Conservation (phyloP, 495 filamentous ascomycete genomes). For the Pyrenopolyporus hunteri region DNA sequence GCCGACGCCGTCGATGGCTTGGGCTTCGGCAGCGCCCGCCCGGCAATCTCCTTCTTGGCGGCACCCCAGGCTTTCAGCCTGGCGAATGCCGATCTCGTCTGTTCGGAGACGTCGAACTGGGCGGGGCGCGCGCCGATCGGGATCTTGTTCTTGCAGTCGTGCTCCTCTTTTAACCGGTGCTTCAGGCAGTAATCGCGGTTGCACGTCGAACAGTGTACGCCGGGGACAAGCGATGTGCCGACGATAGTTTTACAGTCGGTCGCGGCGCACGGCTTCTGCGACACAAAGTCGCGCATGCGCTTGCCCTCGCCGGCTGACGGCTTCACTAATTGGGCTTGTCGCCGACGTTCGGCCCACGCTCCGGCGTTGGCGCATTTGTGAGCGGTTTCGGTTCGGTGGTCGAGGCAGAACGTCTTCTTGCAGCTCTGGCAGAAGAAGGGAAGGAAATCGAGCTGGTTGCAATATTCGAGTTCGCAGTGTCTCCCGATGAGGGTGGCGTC, state of each 20-base stretch:
- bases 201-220: conserved; percentile 80
- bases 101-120: conserved; percentile 48
- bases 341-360: conserved; percentile 78
- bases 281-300: conserved; percentile 51
- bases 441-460: conserved; percentile 94
- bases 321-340: conserved; percentile 59
- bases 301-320: conserved; percentile 53
- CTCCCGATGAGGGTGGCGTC: conserved; percentile 85
- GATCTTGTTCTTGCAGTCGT: conserved; percentile 73
- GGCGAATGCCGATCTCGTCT: conserved; percentile 71
- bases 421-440: conserved; percentile 95
- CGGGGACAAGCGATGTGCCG: conserved; percentile 77
- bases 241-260: conserved; percentile 82
- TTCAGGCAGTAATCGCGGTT: conserved; percentile 89
- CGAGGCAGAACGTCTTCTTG: conserved; percentile 82
- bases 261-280: conserved; percentile 67
- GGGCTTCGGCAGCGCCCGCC: conserved; percentile 59
- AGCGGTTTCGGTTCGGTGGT: conserved; percentile 86
- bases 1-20: conserved; percentile 66
- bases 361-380: conserved; percentile 83
- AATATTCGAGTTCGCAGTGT: conserved; percentile 90
- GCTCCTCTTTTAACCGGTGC: conserved; percentile 85
- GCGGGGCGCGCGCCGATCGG: conserved; percentile 70
- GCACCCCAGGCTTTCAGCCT: conserved; percentile 63
- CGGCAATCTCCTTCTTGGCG: conserved; percentile 53